A percentile compares a stretch with the other conserved stretches of the same genome.
Conservation (phyloP, 176 grass and related monocot species). For the Oryza nivara region DNA sequence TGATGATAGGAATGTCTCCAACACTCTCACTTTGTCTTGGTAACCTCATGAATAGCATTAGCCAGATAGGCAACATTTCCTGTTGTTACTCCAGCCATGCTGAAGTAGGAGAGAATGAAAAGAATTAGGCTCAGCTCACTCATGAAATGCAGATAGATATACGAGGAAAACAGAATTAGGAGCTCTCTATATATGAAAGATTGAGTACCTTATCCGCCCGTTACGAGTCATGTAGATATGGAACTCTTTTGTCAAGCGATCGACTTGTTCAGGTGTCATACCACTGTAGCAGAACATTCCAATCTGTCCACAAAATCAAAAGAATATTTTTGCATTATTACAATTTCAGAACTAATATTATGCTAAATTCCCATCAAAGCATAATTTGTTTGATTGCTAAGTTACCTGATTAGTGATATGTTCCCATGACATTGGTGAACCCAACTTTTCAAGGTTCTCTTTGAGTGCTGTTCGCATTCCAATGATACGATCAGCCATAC, state of each 20-base stretch:
- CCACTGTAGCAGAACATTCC: constrained; percentile 96
- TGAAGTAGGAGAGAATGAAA: constrained; percentile 41
- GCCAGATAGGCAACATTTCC: constrained; percentile 74
- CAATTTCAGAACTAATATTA: neutral
- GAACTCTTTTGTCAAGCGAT: constrained; percentile 76
- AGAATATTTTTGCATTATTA: constrained; percentile 1
- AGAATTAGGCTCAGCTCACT: neutral
- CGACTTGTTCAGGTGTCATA: constrained; percentile 92
- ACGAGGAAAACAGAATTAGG: neutral
- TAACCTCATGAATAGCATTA: constrained; percentile 87
- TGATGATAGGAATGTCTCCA: neutral
- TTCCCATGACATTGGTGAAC: constrained; percentile 89
- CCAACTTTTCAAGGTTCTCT: constrained; percentile 79
- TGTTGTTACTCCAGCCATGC: constrained; percentile 86
- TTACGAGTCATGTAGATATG: constrained; percentile 96
- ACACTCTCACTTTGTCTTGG: constrained; percentile 46
- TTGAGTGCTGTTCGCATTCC: constrained; percentile 79
- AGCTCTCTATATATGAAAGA: neutral
- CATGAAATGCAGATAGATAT: neutral
- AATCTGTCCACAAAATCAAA: constrained; percentile 58
- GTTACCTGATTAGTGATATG: constrained; percentile 95
- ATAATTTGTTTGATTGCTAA: neutral
- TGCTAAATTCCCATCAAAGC: neutral
- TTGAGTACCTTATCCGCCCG: constrained; percentile 78
- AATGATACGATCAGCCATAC: constrained; percentile 96